Conservation (phyloP, 1,284 basidiomycete genomes). For the Trichosporon ovoides region DNA sequence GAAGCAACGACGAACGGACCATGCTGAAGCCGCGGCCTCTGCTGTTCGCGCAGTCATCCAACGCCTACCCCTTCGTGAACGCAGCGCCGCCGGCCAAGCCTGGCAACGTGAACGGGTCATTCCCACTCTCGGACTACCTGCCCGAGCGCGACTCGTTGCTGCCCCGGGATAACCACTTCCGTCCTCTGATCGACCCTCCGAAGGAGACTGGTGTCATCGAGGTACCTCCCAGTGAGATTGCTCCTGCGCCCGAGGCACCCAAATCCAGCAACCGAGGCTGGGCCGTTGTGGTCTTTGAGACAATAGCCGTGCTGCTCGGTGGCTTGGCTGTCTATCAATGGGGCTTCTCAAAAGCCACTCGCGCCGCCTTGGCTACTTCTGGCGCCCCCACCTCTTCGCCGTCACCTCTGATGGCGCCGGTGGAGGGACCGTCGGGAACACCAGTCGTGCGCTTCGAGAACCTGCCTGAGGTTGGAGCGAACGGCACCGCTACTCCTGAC, state of each 20-base stretch:
- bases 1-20: neutral
- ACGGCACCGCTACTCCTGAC: neutral
- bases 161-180: slow-evolving; percentile 24
- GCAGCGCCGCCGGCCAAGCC: slow-evolving; percentile 37
- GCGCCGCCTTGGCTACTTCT: slow-evolving; percentile 17
- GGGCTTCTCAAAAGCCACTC: slow-evolving; percentile 15
- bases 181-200: slow-evolving; percentile 40
- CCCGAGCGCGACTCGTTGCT: slow-evolving; percentile 30
- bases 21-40: slow-evolving; percentile 21
- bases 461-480: slow-evolving; percentile 5
- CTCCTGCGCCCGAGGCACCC: neutral
- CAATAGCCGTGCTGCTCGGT: slow-evolving; percentile 17
- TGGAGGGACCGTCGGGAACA: neutral
- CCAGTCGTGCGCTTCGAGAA: slow-evolving; percentile 19
- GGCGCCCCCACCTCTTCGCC: neutral
- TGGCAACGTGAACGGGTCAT: slow-evolving; percentile 39
- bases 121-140: slow-evolving; percentile 36
- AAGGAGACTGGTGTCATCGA: slow-evolving; percentile 6
- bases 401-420: neutral
- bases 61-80: slow-evolving; percentile 41
- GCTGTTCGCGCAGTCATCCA: slow-evolving; percentile 43
- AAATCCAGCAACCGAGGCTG: slow-evolving; percentile 5
- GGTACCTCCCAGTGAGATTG: neutral
- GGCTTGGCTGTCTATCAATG: slow-evolving; percentile 22
- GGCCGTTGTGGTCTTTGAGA: slow-evolving; percentile 21